Evolutionary conservation across 768 basidiomycete genomes (phyloP).

Genomic region (Rhizopogon vinicolor): DNA sequence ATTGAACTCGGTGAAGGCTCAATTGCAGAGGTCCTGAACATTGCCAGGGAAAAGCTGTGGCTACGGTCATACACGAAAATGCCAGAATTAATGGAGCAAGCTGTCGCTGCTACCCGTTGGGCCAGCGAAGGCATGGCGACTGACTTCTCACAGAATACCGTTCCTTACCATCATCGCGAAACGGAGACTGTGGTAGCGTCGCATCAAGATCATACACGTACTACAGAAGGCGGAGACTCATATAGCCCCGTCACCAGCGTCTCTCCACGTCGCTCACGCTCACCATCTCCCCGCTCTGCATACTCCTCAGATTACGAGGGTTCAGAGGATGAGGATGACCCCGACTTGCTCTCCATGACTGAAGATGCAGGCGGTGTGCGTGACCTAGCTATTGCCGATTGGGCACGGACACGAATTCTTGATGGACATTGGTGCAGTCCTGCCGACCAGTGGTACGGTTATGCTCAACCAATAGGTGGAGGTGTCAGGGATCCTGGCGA

Average conservation of each 20-base stretch:
- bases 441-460: slow-evolving; percentile 61
- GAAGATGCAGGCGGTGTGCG: slow-evolving; percentile 43
- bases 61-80: slow-evolving; percentile 60
- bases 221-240: slow-evolving; percentile 3
- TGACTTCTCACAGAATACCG: slow-evolving; percentile 20
- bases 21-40: slow-evolving; percentile 51
- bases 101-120: slow-evolving; percentile 54
- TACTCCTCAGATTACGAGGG: slow-evolving; percentile 31
- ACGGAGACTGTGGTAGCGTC: slow-evolving; percentile 1
- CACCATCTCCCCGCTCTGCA: slow-evolving; percentile 23
- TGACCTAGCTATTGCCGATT: slow-evolving; percentile 62
- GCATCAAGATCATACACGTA: slow-evolving; percentile 1
- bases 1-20: slow-evolving; percentile 70
- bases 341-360: slow-evolving; percentile 37
- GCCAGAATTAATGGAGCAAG: slow-evolving; percentile 61
- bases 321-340: slow-evolving; percentile 40
- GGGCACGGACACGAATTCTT: slow-evolving; percentile 66
- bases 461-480: slow-evolving; percentile 35
- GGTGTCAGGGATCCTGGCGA: slow-evolving; percentile 24
- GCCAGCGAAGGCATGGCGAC: slow-evolving; percentile 31
- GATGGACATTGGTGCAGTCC: slow-evolving; percentile 78
- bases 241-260: slow-evolving; percentile 18
- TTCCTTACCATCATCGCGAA: slow-evolving; percentile 2
- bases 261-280: slow-evolving; percentile 26
- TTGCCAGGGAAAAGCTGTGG: slow-evolving; percentile 73